Base-by-base conservation (phyloP, 176 grass and related monocot genomes). In the Alloteropsis semialata region DNA sequence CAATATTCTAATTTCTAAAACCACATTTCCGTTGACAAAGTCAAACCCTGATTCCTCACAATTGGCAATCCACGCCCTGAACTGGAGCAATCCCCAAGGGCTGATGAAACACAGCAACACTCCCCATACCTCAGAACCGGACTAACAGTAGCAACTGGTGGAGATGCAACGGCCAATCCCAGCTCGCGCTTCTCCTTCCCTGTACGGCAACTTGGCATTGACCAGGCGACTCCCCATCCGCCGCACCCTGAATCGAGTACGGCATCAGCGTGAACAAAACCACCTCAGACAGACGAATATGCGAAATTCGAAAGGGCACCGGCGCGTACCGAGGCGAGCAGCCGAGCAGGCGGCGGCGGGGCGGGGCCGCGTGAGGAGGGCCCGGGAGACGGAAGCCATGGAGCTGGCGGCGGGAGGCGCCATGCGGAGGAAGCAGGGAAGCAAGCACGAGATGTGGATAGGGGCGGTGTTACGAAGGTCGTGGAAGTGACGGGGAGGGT, bases 311-410 rank as follows among this genome's bases (percentile, higher is more conserved):
- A 58, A 11, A 10, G 44, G 41, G 19, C n/a, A n/a, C n/a, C n/a
- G n/a, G n/a, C 8, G 75, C 59, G 65, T 79, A 87, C 72, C 60
- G 16, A 72, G 68, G 41, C 30, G 43, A 73, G 88, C 29, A 17
- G 59, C 32, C 27, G 42, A 18, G 60, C 32, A 72, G 45, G 54
- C 27, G 17, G 85, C 56, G 28, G 69, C 43, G n/a, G n/a, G n/a
- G 27, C 24, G 57, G 19, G 87, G 41, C 33, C 61, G 83, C 49
- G 44, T 72, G 85, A 59, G 80, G 66, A 98, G 89, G 49, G 90
- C 88, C 74, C 82, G 67, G 48, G 93, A 93, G 80, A 93, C 81
- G 79, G 96, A 98, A 8, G 93, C 87, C 91, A 91, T 86, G 73
- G 87, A 74, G 68, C 64, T 57, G 18, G 85, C 30, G 16, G 72